Base-by-base conservation (phyloP, 306 rosid species). In the Lablab purpureus region DNA sequence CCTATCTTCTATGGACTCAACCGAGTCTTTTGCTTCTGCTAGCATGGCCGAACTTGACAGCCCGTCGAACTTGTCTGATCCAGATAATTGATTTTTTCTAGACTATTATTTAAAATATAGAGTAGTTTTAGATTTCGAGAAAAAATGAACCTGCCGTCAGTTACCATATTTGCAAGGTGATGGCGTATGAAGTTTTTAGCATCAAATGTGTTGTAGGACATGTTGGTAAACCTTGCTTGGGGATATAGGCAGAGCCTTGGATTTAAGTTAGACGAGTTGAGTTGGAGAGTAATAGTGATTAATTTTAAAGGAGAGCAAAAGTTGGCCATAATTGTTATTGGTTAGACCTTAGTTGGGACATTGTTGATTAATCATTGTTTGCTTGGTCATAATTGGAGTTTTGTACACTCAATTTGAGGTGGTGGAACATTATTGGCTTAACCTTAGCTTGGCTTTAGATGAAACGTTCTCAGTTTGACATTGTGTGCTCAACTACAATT, bases 1-100 rank as follows among this genome's bases (percentile, higher is more conserved):
- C 69, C 89, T 91, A 25, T 93, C 98, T 37, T 8, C 92, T 0
- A 18, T 82, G 77, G 96, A 89, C 67, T 95, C 98, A 9, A 81
- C 84, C 0, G 97, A 93, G 79, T 95, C 99, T 43, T 95, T 95
- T 79, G 99, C 91, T 37, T 95, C 99, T 69, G 98, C 99, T 65
- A 91, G 87, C 79, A 93, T 91, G 97, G 99, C 90, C 43, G 99
- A 95, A 78, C 96, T 91, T 30, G 98, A 95, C 78, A 90, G 97
- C 82, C 99, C 94, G 3, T 80, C 83, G 14, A 85, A 87, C 84
- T 83, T 84, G 63, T 89, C 96, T 59, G 97, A 94, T 81, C 72
- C 80, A 65, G 91, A 83, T 54, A 85, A 36, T 72, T 88, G 80
- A 85, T 2, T 10, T 51, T 75, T 71, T 75, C 67, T 18, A 15